phyloP scores from a whole-genome alignment of 768 basidiomycete species.

The Filobasidium wieringae region DNA sequence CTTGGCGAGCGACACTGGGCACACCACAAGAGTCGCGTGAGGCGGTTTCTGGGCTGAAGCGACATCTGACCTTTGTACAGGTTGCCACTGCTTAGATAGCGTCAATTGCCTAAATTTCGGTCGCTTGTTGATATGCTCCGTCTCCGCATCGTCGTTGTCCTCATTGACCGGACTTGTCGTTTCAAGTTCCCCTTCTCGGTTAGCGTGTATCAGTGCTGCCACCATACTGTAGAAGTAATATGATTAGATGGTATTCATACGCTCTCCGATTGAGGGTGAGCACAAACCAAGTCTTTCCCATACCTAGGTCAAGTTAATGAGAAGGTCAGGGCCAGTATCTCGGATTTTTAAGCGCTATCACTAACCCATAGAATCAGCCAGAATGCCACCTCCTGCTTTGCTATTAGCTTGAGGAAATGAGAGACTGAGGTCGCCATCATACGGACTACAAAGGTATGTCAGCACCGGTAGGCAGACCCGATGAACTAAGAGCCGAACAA shows the following conservation, averaged over 20 bases:
- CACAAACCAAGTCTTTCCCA: constrained; percentile 35
- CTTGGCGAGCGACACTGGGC: constrained; percentile 76
- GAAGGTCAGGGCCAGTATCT: background rate
- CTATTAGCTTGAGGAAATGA: constrained; percentile 70
- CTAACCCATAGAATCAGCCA: constrained; percentile 54
- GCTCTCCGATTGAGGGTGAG: background rate
- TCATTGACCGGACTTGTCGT: constrained; percentile 4
- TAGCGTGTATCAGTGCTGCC: constrained; percentile 75
- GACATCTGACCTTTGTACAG: constrained; percentile 43
- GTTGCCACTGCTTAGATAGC: constrained; percentile 33
- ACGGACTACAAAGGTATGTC: constrained; percentile 32
- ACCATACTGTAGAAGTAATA: constrained; percentile 47
- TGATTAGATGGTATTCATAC: background rate
- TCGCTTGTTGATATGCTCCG: constrained; percentile 21
- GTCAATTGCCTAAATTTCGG: constrained; percentile 37
- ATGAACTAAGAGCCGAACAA: background rate
- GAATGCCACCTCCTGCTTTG: constrained; percentile 70
- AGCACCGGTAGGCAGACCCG: constrained; percentile 16
- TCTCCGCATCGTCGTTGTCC: constrained; percentile 32
- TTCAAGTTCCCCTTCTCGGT: constrained; percentile 41
- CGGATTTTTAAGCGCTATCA: no score
- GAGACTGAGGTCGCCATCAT: constrained; percentile 61
- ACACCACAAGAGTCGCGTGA: constrained; percentile 71
- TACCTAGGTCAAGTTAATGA: constrained; percentile 17
- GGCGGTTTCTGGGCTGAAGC: constrained; percentile 44